Evolutionary conservation across 192 early-diverging fungal species (phyloP), one percentile per base, ranked within the genome.

Genomic region (Endogone sp.): DNA sequence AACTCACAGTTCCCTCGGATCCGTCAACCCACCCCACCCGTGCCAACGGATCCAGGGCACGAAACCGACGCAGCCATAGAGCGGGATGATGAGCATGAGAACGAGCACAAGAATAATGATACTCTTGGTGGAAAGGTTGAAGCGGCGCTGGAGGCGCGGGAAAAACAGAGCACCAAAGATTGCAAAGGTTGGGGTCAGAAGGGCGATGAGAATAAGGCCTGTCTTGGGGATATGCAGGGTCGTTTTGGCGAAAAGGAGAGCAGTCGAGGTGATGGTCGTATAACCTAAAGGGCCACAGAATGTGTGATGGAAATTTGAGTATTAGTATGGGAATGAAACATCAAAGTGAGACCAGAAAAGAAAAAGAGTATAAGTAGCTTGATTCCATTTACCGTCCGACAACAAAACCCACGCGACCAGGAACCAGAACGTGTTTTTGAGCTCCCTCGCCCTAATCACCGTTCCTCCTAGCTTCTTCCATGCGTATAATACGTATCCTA

Each of bases 351-450:
- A 64, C 37, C 22, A 64, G 27, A 4, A 0, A 37, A 27, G 27
- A 27, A 4, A 37, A 44, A 64, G 22, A 27, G 10, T 1, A 29
- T 64, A 64, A 64, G 10, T 6, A 29, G 27, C 6, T 64, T 0
- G 60, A 28, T 4, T 60, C 30, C 22, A 2, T 29, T 29, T 68
- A 64, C 81, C 83, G 61, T 91, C 90, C 23, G 88, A 85, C 63
- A 84, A 79, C 60, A 90, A 80, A 65, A 89, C 87, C 87, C 87
- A 91, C 3, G 84, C 80, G 4, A 87, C 27, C 25, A 91, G 75
- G 65, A 89, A 90, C 22, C 72, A 61, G 68, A 88, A 89, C 13
- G 85, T 75, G 31, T 80, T 76, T 24, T 75, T 66, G 1, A 90
- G 73, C 62, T 88, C 59, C 32, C 77, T 69, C 4, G 80, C 84